Percentiles rank a stretch among this genome's conserved stretches.
phyloP scores from a whole-genome alignment of 805 yeast species.

The Blastobotrys attinorum region DNA sequence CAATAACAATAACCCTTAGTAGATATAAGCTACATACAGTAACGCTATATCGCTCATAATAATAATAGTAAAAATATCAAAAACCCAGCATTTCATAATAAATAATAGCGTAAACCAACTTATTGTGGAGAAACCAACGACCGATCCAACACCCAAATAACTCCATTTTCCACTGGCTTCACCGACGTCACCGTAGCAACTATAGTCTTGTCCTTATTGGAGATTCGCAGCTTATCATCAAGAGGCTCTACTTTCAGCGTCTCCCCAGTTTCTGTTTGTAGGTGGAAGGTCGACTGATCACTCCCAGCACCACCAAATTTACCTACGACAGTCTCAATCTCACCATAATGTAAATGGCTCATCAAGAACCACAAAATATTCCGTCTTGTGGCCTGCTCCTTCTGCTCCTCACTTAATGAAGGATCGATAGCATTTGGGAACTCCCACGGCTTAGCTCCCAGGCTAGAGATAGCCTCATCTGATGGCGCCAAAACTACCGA shows the following conservation, averaged over 20 bases:
- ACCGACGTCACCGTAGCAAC: constrained; percentile 17
- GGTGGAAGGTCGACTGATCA: not conserved
- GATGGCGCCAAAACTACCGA: constrained; percentile 65
- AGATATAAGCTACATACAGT: no score
- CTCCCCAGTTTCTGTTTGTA: constrained; percentile 8
- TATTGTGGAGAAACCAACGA: constrained; percentile 13
- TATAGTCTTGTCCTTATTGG: constrained; percentile 1
- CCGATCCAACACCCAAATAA: constrained; percentile 23
- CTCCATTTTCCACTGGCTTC: constrained; percentile 23
- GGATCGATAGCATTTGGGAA: constrained; percentile 47
- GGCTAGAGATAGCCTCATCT: constrained; percentile 47
- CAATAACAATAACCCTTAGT: no score
- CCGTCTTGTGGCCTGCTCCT: constrained; percentile 40
- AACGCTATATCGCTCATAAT: no score
- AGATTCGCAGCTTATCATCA: constrained; percentile 2
- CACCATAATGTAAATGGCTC: constrained; percentile 47
- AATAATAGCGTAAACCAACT: no score
- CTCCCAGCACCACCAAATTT: constrained; percentile 5
- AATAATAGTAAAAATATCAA: no score
- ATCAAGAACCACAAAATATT: constrained; percentile 54
- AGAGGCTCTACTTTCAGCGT: constrained; percentile 6
- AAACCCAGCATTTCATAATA: no score
- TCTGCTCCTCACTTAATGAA: constrained; percentile 30
- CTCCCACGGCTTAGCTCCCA: constrained; percentile 69
- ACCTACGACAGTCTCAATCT: constrained; percentile 3